These are phyloP conservation scores for Aspergillus melleus DNA, from an alignment of 2,329 filamentous ascomycete species.

Conservation along the genomic window DNA sequence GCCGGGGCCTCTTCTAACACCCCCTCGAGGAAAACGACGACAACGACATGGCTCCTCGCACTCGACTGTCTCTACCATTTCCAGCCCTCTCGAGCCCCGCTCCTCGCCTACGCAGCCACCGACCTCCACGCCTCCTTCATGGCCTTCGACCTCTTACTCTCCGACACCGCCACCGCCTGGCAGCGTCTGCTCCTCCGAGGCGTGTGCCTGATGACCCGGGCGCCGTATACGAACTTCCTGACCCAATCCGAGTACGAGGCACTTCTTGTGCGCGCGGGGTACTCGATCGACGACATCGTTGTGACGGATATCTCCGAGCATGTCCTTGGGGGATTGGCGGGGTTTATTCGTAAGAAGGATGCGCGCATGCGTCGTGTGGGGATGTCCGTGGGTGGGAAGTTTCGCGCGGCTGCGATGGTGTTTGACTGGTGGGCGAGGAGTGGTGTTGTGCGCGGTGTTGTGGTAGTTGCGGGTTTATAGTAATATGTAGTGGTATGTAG, in stretches of 20 bases:
- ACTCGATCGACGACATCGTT: conserved; percentile 42
- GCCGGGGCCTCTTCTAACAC: neutral
- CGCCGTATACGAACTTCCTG: conserved; percentile 52
- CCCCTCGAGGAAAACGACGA: neutral
- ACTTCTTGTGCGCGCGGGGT: conserved; percentile 52
- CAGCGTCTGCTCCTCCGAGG: conserved; percentile 40
- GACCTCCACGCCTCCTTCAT: conserved; percentile 52
- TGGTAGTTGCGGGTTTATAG: conserved; percentile 38
- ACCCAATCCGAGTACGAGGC: conserved; percentile 47
- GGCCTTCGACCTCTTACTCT: conserved; percentile 56
- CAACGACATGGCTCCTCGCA: conserved; percentile 52
- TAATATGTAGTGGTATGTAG: no score
- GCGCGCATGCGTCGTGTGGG: conserved; percentile 27
- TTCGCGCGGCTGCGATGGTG: conserved; percentile 31
- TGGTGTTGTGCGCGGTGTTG: conserved; percentile 39
- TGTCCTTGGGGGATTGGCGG: conserved; percentile 53
- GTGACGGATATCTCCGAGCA: conserved; percentile 54
- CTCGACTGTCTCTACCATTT: conserved; percentile 62
- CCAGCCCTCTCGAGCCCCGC: conserved; percentile 50
- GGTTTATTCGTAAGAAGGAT: conserved; percentile 45
- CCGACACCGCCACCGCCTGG: conserved; percentile 21
- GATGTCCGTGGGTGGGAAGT: conserved; percentile 38
- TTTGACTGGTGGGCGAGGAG: conserved; percentile 47
- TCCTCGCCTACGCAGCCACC: conserved; percentile 46
- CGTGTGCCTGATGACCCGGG: conserved; percentile 50